Base-by-base conservation (phyloP, 805 yeast genomes). In the Torulaspora quercuum region DNA sequence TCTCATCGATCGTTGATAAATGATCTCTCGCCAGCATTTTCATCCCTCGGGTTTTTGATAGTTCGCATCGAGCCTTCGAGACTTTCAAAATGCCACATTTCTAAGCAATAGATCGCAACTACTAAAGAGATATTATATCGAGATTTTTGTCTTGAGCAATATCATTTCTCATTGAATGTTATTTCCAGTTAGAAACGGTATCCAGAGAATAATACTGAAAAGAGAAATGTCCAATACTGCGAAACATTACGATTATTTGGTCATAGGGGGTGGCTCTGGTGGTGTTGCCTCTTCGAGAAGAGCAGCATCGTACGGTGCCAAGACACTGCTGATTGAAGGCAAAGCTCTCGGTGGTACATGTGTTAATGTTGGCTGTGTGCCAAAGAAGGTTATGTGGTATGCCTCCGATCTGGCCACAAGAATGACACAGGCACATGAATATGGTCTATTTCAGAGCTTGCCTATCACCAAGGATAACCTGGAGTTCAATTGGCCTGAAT, bases 341-440 rank as follows among this genome's bases (percentile, higher is more conserved):
- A 76, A 78, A 35, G 80, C 71, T 46, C 73, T 92, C 65, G 98
- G 98, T 41, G 99, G 99, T 18, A 92, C 98, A 26, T 92, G 99
- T 74, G 99, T 92, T 45, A 92, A 92, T 61, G 97, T 90, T 28
- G 99, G 99, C 13, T 92, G 99, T 72, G 98, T 92, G 32, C 99
- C 99, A 31, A 92, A 92, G 72, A 92, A 92, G 62, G 87, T 92
- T 29, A 89, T 92, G 97, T 92, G 98, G 98, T 82, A 89, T 52
- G 96, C 97, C 7, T 80, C 92, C 19, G 96, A 89, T 52, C 65
- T 86, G 61, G 97, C 97, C 12, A 74, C 75, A 45, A 80, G 78
- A 55, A 68, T 83, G 43, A 65, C 70, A 27, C 81, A 85, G 31
- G 95, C 95, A 43, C 68, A 74, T 48, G 86, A 82, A 45, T 92